Percentiles rank a stretch among this genome's conserved stretches.
These are phyloP conservation scores for Abrus precatorius DNA, from an alignment of 306 rosid genomes.

Conservation along the genomic window DNA sequence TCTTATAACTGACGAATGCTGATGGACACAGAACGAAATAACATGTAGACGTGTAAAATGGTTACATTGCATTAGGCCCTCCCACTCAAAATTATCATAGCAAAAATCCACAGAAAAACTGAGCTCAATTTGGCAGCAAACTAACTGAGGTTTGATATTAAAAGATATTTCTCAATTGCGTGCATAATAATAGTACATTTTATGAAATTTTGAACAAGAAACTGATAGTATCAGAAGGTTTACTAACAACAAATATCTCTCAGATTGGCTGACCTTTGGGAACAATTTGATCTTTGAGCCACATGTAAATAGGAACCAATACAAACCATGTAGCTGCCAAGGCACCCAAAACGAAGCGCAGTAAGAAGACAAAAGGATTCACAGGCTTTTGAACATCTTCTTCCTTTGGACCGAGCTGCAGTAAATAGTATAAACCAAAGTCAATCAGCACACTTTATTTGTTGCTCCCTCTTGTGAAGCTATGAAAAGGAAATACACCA, in stretches of 20 bases:
- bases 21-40: not conserved
- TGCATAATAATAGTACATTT: constrained; percentile 35
- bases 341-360: constrained; percentile 76
- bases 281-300: constrained; percentile 89
- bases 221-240: constrained; percentile 39
- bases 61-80: not conserved
- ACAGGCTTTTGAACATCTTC: constrained; percentile 81
- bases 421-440: constrained; percentile 43
- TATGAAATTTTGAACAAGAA: constrained; percentile 38
- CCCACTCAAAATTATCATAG: constrained; percentile 31
- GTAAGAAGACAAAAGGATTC: constrained; percentile 63
- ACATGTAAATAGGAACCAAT: constrained; percentile 90
- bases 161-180: constrained; percentile 29
- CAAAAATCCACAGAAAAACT: constrained; percentile 35
- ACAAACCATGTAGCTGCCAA: constrained; percentile 85
- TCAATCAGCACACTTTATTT: constrained; percentile 37
- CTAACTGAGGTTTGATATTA: not conserved
- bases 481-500: constrained; percentile 21
- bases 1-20: not conserved
- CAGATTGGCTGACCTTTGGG: constrained; percentile 88
- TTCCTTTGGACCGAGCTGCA: constrained; percentile 97
- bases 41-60: not conserved
- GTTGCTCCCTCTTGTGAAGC: constrained; percentile 23
- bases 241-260: constrained; percentile 47
- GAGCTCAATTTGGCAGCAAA: constrained; percentile 29